phyloP scores from a whole-genome alignment of 345 rosid genomes.

The Cardamine occulta region DNA sequence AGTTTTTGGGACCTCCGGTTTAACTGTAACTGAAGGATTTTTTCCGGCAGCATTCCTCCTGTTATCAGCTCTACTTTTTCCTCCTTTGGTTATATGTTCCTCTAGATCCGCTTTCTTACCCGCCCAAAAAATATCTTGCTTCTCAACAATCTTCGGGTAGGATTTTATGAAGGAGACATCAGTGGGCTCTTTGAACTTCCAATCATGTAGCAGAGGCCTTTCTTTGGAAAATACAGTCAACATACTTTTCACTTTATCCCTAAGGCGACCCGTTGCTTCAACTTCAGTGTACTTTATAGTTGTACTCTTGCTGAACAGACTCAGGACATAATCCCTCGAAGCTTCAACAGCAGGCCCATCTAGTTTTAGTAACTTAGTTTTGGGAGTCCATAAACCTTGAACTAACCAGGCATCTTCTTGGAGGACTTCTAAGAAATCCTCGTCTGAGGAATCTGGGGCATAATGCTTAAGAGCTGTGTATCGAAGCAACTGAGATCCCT shows the following conservation, averaged over 20 bases:
- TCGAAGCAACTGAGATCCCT: slow-evolving; percentile 66
- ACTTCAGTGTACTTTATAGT: slow-evolving; percentile 36
- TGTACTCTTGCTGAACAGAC: slow-evolving; percentile 45
- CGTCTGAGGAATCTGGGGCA: slow-evolving; percentile 56
- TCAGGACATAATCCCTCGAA: slow-evolving; percentile 62
- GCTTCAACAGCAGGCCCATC: slow-evolving; percentile 33
- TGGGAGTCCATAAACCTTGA: slow-evolving; percentile 89
- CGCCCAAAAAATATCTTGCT: slow-evolving; percentile 8
- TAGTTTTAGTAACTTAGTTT: slow-evolving; percentile 51
- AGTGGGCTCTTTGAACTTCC: slow-evolving; percentile 45
- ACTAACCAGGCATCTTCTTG: slow-evolving; percentile 63
- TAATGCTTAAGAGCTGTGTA: slow-evolving; percentile 67
- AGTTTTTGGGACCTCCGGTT: slow-evolving; percentile 44
- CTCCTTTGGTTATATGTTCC: slow-evolving; percentile 12
- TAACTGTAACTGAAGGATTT: slow-evolving; percentile 40
- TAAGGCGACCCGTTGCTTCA: slow-evolving; percentile 21
- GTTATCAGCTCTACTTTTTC: slow-evolving; percentile 43
- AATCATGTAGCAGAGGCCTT: slow-evolving; percentile 36
- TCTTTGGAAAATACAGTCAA: slow-evolving; percentile 33
- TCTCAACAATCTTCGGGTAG: slow-evolving; percentile 25
- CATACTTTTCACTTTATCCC: slow-evolving; percentile 12
- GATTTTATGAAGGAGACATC: slow-evolving; percentile 40
- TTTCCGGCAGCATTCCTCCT: slow-evolving; percentile 36
- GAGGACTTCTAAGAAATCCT: slow-evolving; percentile 60
- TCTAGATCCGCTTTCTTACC: background rate